These are phyloP conservation scores for Piloderma croceum DNA, from an alignment of 768 basidiomycete species.

Conservation along the genomic window DNA sequence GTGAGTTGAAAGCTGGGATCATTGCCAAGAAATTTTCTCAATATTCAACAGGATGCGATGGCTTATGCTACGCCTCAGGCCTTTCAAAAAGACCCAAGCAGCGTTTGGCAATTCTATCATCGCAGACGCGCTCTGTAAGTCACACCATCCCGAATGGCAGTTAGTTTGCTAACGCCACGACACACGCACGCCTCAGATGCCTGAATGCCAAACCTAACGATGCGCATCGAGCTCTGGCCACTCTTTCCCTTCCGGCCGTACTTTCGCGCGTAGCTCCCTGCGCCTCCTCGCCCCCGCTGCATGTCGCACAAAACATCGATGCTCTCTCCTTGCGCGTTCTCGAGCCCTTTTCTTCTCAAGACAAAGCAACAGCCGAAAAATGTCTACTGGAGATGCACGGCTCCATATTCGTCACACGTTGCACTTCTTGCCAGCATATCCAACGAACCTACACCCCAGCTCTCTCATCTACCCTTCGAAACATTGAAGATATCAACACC, in stretches of 20 bases:
- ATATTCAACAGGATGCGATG: no score
- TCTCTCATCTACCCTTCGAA: constrained; percentile 16
- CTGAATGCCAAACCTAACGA: constrained; percentile 19
- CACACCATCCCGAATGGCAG: background rate
- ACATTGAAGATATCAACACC: constrained; percentile 10
- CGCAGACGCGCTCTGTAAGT: constrained; percentile 25
- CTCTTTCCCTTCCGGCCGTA: constrained; percentile 2
- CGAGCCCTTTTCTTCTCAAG: constrained; percentile 8
- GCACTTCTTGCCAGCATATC: constrained; percentile 16
- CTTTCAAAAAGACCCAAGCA: constrained; percentile 26
- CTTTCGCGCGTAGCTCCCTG: constrained; percentile 2
- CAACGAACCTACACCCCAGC: constrained; percentile 8
- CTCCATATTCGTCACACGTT: constrained; percentile 14
- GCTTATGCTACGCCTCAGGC: constrained; percentile 28
- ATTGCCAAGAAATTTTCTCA: no score
- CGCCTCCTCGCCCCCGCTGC: constrained; percentile 6
- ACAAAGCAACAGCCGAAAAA: constrained; percentile 2
- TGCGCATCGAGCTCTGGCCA: constrained; percentile 18
- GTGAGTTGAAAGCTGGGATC: no score
- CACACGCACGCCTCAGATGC: constrained; percentile 14
- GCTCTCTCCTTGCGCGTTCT: constrained; percentile 10
- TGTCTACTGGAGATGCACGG: constrained; percentile 26
- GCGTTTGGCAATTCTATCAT: constrained; percentile 39
- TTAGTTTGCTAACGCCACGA: no score
- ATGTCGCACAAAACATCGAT: constrained; percentile 15